Evolutionary conservation across 805 yeast species (phyloP), one percentile per base, ranked within the genome.

Genomic region (Gaillardinia entomophila): DNA sequence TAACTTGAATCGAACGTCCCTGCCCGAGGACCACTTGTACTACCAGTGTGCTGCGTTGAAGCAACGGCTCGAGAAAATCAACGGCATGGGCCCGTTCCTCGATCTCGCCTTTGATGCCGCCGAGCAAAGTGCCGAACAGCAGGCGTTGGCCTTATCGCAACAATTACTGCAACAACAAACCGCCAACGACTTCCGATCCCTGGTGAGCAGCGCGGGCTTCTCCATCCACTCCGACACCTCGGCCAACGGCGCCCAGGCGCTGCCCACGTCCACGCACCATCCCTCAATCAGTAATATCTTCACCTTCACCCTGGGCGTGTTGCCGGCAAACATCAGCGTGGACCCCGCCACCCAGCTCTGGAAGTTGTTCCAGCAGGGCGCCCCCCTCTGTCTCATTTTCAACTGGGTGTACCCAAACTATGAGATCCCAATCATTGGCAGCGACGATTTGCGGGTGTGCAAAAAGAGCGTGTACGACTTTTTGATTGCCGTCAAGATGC

Each of bases 341-440:
- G 99, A 92, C 54, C 97, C 97, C 3, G 97, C 85, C 2, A 87
- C 96, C 2, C 89, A 87, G 41, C 54, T 92, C 27, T 84, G 96
- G 77, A 80, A 86, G 43, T 63, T 92, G 22, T 79, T 92, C 49
- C 94, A 90, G 48, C 87, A 84, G 49, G 98, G 97, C 8, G 81
- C 94, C 2, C 95, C 97, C 3, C 65, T 92, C 26, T 89, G 97
- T 56, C 73, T 86, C 26, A 63, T 90, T 6, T 86, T 82, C 66
- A 90, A 92, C 58, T 66, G 77, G 11, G 70, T 87, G 14, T 40
- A 49, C 31, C 53, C 52, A 22, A 55, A 67, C 26, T 68, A 71
- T 34, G 75, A 79, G 34, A 63, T 82, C 28, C 71, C 81, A 2
- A 72, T 79, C 12, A 75, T 82, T 5, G 74, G 82, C 13, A 77